Base-by-base conservation (phyloP, 2,329 filamentous ascomycete species). In the Malbranchea zuffiana region DNA sequence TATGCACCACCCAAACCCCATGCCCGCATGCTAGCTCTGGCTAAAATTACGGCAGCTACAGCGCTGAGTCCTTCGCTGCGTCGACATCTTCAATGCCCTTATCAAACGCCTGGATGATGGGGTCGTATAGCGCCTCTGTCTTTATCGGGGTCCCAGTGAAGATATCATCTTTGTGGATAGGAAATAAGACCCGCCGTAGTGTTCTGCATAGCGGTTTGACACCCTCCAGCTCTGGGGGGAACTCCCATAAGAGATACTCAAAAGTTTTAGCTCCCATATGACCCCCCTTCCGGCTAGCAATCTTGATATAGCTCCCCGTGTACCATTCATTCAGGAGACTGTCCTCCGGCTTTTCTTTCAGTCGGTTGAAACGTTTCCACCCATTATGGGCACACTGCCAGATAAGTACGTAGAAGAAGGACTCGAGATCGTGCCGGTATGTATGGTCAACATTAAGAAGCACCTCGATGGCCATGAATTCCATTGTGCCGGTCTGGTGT, bases 391-490 rank as follows among this genome's bases (percentile, higher is more conserved):
- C 35, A 16, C 35, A 37, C 13, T 37, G 35, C 19, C 32, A 20
- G 32, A 4, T 35, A 25, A 56, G 45, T 16, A 56, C 48, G 29
- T 58, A 54, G 41, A 58, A 52, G 36, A 56, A 52, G 27, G 49
- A 57, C 39, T 56, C 51, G 15, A 56, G 46, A 40, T 56, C 50
- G 32, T 58, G 50, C 16, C 49, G 50, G 42, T 55, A 61, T 13
- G 49, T 60, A 36, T 60, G 51, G 20, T 48, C 37, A 4, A 40
- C 41, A 4, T 39, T 44, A 11, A 46, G 24, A 11, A 62, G 42
- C 5, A 62, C 51, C 30, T 54, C 48, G 20, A 55, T 50, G 0
- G 52, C 56, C 49, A 60, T 62, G 31, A 57, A 59, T 29, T 54
- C 43, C 43, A 33, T 50, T 40, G 37, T 50, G 47, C 37, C 39